Evolutionary conservation across 106 monocot species (phyloP), one percentile per base, ranked within the genome.

Genomic region (Iris macrosiphon): DNA sequence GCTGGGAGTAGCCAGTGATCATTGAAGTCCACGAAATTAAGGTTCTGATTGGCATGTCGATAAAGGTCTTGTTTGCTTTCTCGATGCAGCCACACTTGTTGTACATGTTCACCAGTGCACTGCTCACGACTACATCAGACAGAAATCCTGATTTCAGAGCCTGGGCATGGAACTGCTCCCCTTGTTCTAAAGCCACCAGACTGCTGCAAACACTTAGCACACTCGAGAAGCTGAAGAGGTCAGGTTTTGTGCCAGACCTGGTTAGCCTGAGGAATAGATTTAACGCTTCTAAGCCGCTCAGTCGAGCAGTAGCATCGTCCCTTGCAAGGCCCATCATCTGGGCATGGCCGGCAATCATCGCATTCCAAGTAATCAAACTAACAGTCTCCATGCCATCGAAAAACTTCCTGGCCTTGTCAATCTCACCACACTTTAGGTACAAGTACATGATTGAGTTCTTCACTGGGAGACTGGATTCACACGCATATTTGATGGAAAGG

Each of bases 1-100:
- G 81, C 49, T 95, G 94, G 8, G 94, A 81, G 49, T 81, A 89
- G 33, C 65, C 78, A 0, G 81, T 76, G 11, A 95, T 72, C 94
- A 95, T 95, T 39, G 82, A 81, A 42, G 94, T 95, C 88, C 89
- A 95, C 18, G 84, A 81, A 30, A 95, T 77, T 64, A 85, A 28
- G 20, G 84, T 95, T 55, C 89, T 71, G 10, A 60, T 59, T 8
- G 78, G 49, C 84, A 95, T 89, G 55, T 95, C 94, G n/a, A 74
- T 41, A 29, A 95, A 95, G 5, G 79, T 89, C 52, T 74, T 89
- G 32, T 44, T 57, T 21, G 85, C 89, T 3, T 89, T 49, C 7
- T 89, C 78, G 1, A 95, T 79, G 31, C 56, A 68, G 4, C 94
- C 94, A 60, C 94, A 95, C 33, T 88, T 89, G 67, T 63, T 82